phyloP scores from a whole-genome alignment of 2,329 filamentous ascomycete genomes.

The Aspergillus ibericus region DNA sequence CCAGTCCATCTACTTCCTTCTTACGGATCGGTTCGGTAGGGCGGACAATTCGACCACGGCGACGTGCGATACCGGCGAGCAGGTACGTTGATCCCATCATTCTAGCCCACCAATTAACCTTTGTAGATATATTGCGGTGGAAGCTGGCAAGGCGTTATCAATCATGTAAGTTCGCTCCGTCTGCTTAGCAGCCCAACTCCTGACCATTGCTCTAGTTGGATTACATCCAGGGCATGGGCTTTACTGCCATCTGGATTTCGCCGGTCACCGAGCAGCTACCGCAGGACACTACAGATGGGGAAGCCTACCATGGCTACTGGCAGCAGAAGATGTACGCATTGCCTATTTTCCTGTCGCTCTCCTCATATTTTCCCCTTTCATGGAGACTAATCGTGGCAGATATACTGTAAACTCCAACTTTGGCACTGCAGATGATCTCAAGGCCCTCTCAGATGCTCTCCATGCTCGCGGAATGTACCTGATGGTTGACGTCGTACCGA shows the following conservation, averaged over 20 bases:
- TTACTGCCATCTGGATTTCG: conserved; percentile 53
- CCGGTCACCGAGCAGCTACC: conserved; percentile 44
- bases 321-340: conserved; percentile 46
- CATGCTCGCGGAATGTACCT: conserved; percentile 60
- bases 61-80: conserved; percentile 26
- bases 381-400: conserved; percentile 15
- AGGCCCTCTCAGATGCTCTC: conserved; percentile 55
- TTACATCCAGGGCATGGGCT: conserved; percentile 52
- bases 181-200: not conserved
- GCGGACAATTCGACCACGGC: conserved; percentile 39
- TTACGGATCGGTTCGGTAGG: conserved; percentile 47
- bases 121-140: conserved; percentile 47
- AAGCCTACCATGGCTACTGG: conserved; percentile 53
- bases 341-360: not conserved
- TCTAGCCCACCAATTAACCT: not conserved
- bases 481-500: conserved; percentile 62
- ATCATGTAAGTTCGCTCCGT: conserved; percentile 24
- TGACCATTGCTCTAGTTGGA: conserved; percentile 38
- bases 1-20: conserved; percentile 47
- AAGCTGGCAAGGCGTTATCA: conserved; percentile 49
- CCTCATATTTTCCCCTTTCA: not conserved
- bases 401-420: conserved; percentile 59
- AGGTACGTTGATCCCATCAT: conserved; percentile 16
- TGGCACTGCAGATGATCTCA: conserved; percentile 61
- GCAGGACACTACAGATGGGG: conserved; percentile 37